Evolutionary conservation across 192 early-diverging fungal species (phyloP), one percentile per base, ranked within the genome.

Genomic region (Borealophlyctis nickersoniae): DNA sequence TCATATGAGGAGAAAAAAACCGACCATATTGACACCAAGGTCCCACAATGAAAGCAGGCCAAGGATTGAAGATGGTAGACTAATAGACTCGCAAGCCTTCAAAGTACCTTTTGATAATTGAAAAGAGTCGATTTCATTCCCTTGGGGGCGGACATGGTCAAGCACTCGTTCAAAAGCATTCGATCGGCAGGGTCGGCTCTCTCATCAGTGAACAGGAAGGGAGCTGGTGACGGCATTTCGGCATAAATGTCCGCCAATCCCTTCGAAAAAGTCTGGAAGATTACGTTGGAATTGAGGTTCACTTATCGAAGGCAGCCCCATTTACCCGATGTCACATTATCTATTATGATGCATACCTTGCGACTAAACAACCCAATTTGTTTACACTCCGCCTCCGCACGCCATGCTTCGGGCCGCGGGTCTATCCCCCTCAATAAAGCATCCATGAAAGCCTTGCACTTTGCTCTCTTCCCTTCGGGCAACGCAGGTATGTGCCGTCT

Each of bases 111-210:
- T 54, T 72, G 70, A 29, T 72, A 72, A 14, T 23, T 24, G 52
- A 52, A 72, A 0, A 72, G 60, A 2, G 56, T 54, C 22, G 53
- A 61, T 0, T 32, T 49, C 58, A 72, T 61, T 13, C 70, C 64
- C 1, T 16, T 16, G 24, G 64, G 63, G 3, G 51, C 58, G 13
- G n/a, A 2, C 29, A 7, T n/a, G 2, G 22, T 33, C 14, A 56
- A 34, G 27, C 55, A 50, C 31, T 62, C 29, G 16, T 58, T 13
- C 48, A 70, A 51, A 11, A 60, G 28, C 35, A 31, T 11, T 19
- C 26, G 16, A 2, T 36, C 7, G 19, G 3, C 27, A 14, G 58
- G 2, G 49, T 45, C 36, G 34, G 23, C 28, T 2, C 14, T 45
- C 11, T 52, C 50, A n/a, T 31, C 45, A 19, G 39, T 45, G n/a